Evolutionary conservation across 2,329 filamentous ascomycete genomes (phyloP), one percentile per base, ranked within the genome.

Genomic region (Colletotrichum navitas): DNA sequence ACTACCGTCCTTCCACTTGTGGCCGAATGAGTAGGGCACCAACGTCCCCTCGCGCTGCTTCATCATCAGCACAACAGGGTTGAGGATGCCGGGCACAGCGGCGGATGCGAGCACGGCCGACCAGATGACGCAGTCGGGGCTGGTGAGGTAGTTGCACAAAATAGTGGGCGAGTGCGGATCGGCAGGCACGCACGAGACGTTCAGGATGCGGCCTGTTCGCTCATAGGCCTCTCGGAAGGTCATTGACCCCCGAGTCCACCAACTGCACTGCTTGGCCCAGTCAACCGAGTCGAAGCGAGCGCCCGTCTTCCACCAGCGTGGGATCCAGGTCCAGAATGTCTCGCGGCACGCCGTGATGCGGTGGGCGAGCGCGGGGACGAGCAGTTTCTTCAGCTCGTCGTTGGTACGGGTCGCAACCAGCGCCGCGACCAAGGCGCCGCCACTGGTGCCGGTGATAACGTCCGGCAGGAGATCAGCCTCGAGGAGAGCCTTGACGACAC

Each of bases 1-100:
- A 76, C 93, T 96, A 64, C 96, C 96, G 80, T 99, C 96, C 82
- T 99, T 99, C 96, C 96, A 99, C 83, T 98, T 98, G 85, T 98
- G 95, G 0, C 96, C 96, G 79, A 99, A 99, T 0, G 94, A 97
- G 81, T 97, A 99, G 0, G 96, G 96, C 0, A 90, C 90, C 5
- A 99, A 85, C 2, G 86, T 90, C 1, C 94, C 95, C 71, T 94
- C 89, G 24, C 87, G 86, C 64, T 88, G 93, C 83, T 97, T 97
- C 86, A 97, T 95, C 85, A 94, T 93, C 10, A 99, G 89, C 1
- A 99, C 95, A 2, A 97, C 93, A 0, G 96, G 96, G 78, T 98
- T 98, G 45, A 98, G 85, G 68, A 99, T 98, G 1, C 96, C 96
- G 0, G 96, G 96, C 0, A 99, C 96, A 5, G 96, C 96, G 5